Base-by-base conservation (phyloP, 345 rosid species). In the Raphanus raphanistrum region DNA sequence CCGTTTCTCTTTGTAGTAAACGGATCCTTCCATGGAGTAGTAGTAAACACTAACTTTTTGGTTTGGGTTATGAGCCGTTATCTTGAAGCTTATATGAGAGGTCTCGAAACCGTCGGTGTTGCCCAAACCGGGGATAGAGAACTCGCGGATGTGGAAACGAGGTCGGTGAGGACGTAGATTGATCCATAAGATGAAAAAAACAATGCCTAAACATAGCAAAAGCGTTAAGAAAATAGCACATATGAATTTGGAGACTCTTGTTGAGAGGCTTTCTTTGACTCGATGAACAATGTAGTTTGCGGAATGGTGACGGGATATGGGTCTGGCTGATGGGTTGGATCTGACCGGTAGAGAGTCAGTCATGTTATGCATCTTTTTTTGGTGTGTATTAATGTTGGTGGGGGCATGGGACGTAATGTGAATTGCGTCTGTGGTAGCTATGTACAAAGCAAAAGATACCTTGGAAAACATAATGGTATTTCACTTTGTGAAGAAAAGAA, bases 121-220 rank as follows among this genome's bases (percentile, higher is more conserved):
- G 71, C 48, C 73, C 67, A 90, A 66, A 54, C 86, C 85, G 2
- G 88, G 86, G 75, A 94, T 26, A 0, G 85, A 84, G 72, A 90
- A 92, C 4, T 80, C 83, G 1, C 61, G 43, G 71, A 92, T 66
- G 43, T 74, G 75, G 76, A 92, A 16, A 68, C 96, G 80, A 0
- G 98, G 98, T 1, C 97, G 82, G 63, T 94, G 97, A 0, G 98
- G 98, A 13, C 95, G 97, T 35, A 94, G 83, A 79, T 93, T 88
- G 38, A 94, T 90, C 92, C 93, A 92, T 27, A 88, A 21, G 65
- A 92, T 82, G 82, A 95, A 95, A 4, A 76, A 59, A 33, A 90
- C 45, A 63, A 85, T 62, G 74, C 90, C 89, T 1, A 63, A 8
- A 33, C 87, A 16, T 29, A 94, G 64, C 13, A 94, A 85, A 65